A percentile compares a stretch with the other conserved stretches of the same genome.
Conservation (phyloP, 2,329 filamentous ascomycete species). For the Setomelanomma holmii region DNA sequence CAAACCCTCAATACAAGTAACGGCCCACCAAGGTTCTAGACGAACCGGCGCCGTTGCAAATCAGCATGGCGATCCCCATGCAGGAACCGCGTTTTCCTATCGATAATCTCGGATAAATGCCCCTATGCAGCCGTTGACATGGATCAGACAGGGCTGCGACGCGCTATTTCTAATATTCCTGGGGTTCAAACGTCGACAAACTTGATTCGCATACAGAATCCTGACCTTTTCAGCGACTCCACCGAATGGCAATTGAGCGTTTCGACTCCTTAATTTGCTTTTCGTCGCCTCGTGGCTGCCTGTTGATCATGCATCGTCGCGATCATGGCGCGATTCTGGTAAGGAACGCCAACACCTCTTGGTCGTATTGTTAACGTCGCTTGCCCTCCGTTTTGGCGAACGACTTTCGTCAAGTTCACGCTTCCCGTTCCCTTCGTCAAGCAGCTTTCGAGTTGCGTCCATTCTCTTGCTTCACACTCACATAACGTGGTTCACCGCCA, state of each 20-base stretch:
- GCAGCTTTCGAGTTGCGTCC: conserved; percentile 35
- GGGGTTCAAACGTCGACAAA: conserved; percentile 25
- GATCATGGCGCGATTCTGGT: conserved; percentile 24
- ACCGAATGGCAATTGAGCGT: conserved; percentile 16
- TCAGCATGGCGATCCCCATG: conserved; percentile 21
- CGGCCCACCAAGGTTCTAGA: conserved; percentile 20
- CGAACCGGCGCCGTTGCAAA: conserved; percentile 19
- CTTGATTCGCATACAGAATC: conserved; percentile 29
- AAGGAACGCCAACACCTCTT: conserved; percentile 24
- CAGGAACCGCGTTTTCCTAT: conserved; percentile 31
- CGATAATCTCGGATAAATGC: conserved; percentile 44
- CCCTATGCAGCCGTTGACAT: conserved; percentile 29
- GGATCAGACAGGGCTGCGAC: conserved; percentile 32
- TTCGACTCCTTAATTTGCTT: conserved; percentile 41
- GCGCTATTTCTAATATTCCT: conserved; percentile 15
- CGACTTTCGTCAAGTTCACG: conserved; percentile 25
- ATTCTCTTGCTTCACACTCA: conserved; percentile 14
- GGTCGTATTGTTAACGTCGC: conserved; percentile 26
- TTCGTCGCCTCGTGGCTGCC: conserved; percentile 16
- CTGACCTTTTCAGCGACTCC: conserved; percentile 25
- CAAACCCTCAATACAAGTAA: conserved; percentile 20
- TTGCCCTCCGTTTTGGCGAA: conserved; percentile 24
- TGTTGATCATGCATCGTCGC: conserved; percentile 25
- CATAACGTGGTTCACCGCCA: conserved; percentile 15
- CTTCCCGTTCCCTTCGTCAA: conserved; percentile 14